These are phyloP conservation scores for Lecanicillium sp. DNA, from an alignment of 2,329 filamentous ascomycete species.

Conservation along the genomic window DNA sequence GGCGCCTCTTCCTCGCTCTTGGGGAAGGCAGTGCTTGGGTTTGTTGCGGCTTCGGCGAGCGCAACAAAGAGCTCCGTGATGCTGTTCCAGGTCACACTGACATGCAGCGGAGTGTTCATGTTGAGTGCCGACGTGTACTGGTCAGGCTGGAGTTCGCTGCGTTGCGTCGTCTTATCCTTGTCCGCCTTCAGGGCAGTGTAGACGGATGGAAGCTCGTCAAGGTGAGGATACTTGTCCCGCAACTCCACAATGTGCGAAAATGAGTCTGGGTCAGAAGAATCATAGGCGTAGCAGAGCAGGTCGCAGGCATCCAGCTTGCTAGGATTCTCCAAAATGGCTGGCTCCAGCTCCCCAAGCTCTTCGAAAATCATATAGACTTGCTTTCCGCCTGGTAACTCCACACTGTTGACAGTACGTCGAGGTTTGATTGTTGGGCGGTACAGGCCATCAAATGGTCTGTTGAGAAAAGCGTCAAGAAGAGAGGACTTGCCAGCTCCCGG, in stretches of 20 bases:
- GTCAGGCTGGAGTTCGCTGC: slow-evolving; percentile 83
- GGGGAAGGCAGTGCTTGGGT: slow-evolving; percentile 80
- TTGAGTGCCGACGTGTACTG: slow-evolving; percentile 78
- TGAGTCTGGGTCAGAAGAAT: slow-evolving; percentile 92
- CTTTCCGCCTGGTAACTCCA: slow-evolving; percentile 90
- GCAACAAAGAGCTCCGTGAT: slow-evolving; percentile 91
- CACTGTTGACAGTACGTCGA: slow-evolving; percentile 87
- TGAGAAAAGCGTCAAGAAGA: slow-evolving; percentile 83
- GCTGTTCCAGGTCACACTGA: slow-evolving; percentile 88
- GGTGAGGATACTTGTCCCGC: slow-evolving; percentile 67
- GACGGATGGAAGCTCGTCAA: slow-evolving; percentile 83
- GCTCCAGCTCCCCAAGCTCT: slow-evolving; percentile 91
- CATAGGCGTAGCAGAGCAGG: slow-evolving; percentile 89
- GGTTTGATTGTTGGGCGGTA: slow-evolving; percentile 95
- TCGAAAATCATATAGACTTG: slow-evolving; percentile 95
- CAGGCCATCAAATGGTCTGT: slow-evolving; percentile 71
- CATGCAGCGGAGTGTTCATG: slow-evolving; percentile 87
- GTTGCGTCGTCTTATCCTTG: slow-evolving; percentile 92
- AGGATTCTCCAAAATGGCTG: slow-evolving; percentile 86
- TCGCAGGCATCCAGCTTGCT: slow-evolving; percentile 88
- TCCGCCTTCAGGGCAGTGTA: slow-evolving; percentile 95
- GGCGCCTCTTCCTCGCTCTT: slow-evolving; percentile 79
- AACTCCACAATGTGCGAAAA: slow-evolving; percentile 86
- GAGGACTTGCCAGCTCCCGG: slow-evolving; percentile 84
- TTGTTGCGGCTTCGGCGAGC: slow-evolving; percentile 84